Percentiles rank a stretch among this genome's conserved stretches.
Conservation (phyloP, 2,329 filamentous ascomycete species). For the Paecilomyces dactylethromorphus region DNA sequence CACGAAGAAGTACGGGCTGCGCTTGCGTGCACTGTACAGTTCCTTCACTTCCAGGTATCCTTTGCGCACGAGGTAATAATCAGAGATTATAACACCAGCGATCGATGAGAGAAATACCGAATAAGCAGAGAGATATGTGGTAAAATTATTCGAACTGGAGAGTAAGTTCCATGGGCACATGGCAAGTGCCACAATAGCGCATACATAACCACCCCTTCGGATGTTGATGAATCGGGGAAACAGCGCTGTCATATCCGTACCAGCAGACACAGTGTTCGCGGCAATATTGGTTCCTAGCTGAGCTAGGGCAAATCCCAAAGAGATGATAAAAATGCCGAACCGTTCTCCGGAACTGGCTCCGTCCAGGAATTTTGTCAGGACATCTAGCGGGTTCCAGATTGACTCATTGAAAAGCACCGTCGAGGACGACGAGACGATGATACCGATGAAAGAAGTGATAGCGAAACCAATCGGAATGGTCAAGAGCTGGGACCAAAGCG, state of each 20-base stretch:
- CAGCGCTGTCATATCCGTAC: slow-evolving; percentile 75
- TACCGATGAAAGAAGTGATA: slow-evolving; percentile 77
- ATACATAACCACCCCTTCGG: slow-evolving; percentile 79
- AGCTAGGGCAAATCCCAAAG: slow-evolving; percentile 65
- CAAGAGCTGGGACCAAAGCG: slow-evolving; percentile 72
- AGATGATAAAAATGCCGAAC: slow-evolving; percentile 70
- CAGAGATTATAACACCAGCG: slow-evolving; percentile 79
- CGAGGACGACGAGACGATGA: slow-evolving; percentile 67
- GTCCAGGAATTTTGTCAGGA: slow-evolving; percentile 61
- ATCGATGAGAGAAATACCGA: slow-evolving; percentile 92
- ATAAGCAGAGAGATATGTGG: slow-evolving; percentile 85
- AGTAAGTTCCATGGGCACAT: slow-evolving; percentile 81
- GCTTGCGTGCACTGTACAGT: slow-evolving; percentile 63
- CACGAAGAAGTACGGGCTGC: slow-evolving; percentile 63
- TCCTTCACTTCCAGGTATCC: slow-evolving; percentile 74
- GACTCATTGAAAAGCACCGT: slow-evolving; percentile 57
- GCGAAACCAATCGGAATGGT: slow-evolving; percentile 67
- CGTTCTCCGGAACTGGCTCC: slow-evolving; percentile 63
- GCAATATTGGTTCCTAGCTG: slow-evolving; percentile 84
- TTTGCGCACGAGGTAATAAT: slow-evolving; percentile 80
- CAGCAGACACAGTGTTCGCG: slow-evolving; percentile 77
- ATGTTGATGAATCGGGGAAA: slow-evolving; percentile 77
- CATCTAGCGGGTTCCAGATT: slow-evolving; percentile 67
- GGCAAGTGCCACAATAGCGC: slow-evolving; percentile 68
- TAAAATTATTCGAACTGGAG: slow-evolving; percentile 71